Evolutionary conservation across 148 eudicot species (phyloP).

Genomic region (Rhododendron kiyosumense): DNA sequence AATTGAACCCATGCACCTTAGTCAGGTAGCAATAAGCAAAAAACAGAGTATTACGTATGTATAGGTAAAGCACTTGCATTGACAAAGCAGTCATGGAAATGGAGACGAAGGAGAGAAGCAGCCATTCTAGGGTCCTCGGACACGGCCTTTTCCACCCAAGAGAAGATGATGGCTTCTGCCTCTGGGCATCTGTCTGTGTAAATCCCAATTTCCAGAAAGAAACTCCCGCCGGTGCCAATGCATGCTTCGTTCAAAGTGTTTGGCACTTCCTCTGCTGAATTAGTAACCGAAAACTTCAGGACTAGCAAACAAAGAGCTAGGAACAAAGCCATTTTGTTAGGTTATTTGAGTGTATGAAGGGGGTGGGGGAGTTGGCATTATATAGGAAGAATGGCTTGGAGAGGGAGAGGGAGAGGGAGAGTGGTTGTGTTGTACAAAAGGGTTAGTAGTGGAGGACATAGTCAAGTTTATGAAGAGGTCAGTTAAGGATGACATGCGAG

Average conservation of each 20-base stretch:
- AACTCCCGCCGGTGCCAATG: conserved; percentile 17
- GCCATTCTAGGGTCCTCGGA: conserved; percentile 80
- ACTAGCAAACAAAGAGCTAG: conserved; percentile 16
- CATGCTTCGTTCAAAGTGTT: conserved; percentile 21
- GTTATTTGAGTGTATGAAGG: not conserved
- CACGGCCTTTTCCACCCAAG: conserved; percentile 53
- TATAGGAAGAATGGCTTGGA: not conserved
- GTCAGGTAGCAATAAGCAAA: not conserved
- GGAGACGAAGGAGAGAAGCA: conserved; percentile 84
- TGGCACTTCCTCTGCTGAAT: conserved; percentile 8
- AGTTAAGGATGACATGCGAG: conserved; percentile 11
- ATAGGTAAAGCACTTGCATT: conserved; percentile 43
- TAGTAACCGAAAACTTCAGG: conserved; percentile 9
- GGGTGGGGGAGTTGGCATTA: not conserved
- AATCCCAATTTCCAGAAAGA: conserved; percentile 27
- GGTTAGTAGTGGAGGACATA: conserved; percentile 22
- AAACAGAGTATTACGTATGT: not conserved
- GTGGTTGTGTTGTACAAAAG: not conserved
- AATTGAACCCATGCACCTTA: not conserved
- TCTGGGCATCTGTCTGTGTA: conserved; percentile 63
- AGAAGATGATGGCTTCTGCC: conserved; percentile 56
- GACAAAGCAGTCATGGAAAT: conserved; percentile 88
- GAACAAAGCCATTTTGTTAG: conserved; percentile 16
- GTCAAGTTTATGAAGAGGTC: conserved; percentile 29
- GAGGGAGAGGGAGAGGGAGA: not conserved